Base-by-base conservation (phyloP, 148 eudicot genomes). In the Fagopyrum homotropicum region DNA sequence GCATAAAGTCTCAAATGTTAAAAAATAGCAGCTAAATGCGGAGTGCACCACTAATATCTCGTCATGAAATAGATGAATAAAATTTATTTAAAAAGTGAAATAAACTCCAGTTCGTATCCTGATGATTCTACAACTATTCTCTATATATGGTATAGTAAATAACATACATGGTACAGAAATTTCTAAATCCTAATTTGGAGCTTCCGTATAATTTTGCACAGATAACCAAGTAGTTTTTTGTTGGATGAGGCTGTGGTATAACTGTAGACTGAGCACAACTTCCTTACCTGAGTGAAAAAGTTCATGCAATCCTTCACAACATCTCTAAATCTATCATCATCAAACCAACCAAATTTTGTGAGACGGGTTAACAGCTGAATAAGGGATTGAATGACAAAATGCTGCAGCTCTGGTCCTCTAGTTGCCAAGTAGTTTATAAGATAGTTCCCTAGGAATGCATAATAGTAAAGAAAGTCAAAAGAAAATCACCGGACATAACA, bases 311-410 rank as follows among this genome's bases (percentile, higher is more conserved):
- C 99, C 79, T 88, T 88, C 43, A 89, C 90, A 63, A 88, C 81
- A 35, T 95, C 99, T 81, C 77, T 86, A 80, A 92, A 92, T 79
- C 77, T 89, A 76, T 86, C 94, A 81, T 92, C 97, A 16, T 88
- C 97, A 75, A 92, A 85, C 99, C 99, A 95, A 71, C 97, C 87
- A 83, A 90, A 69, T 82, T 95, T 95, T 69, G 92, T 86, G 77
- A 95, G 77, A 64, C 98, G 98, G 73, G 96, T 88, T 69, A 90
- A 82, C 72, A 95, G 87, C 79, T 87, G 97, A 79, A 95, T 85
- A 60, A 95, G 77, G 43, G 97, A 92, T 82, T 82, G 92, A 79
- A 78, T 85, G 43, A 90, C 93, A 82, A 90, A 92, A 77, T 87
- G 81, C 81, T 92, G 90, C 87, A 92, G 79, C 60, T 89, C 88